Evolutionary conservation across 139 green algal genomes (phyloP).

Genomic region (Mesotaenium endlicherianum): DNA sequence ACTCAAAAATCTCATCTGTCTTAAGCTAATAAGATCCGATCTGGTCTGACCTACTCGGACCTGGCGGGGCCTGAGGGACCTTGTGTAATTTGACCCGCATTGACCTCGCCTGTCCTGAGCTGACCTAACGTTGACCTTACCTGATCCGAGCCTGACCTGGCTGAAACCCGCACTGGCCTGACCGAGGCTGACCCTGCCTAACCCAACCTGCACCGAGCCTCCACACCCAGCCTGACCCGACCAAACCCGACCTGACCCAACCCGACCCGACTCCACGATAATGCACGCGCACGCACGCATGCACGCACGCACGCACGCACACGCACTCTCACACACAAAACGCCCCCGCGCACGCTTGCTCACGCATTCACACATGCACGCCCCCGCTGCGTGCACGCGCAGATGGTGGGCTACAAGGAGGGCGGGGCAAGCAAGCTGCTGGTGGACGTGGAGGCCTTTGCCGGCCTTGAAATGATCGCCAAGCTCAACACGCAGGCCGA

Average conservation of each 20-base stretch:
- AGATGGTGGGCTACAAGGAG: constrained; percentile 15
- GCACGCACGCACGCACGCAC: not conserved
- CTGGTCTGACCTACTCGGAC: too few species aligned
- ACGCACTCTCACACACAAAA: not conserved
- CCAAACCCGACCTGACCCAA: not conserved
- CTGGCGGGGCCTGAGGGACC: too few species aligned
- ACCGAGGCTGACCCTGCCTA: too few species aligned
- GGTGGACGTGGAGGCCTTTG: not conserved
- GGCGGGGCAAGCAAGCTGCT: constrained; percentile 5
- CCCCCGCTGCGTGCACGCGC: not conserved
- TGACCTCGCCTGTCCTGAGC: too few species aligned
- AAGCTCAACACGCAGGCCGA: not conserved
- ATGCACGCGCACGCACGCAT: not conserved
- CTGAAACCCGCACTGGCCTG: too few species aligned
- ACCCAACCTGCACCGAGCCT: too few species aligned
- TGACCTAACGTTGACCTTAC: too few species aligned
- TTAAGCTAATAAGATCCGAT: too few species aligned
- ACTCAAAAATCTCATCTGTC: too few species aligned
- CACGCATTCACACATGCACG: not conserved
- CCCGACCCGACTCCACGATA: not conserved
- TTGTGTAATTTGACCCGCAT: too few species aligned
- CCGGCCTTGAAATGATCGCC: not conserved
- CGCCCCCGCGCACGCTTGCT: not conserved
- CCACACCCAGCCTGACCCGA: not conserved
- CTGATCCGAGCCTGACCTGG: too few species aligned